Conservation (phyloP, 495 filamentous ascomycete species). For the Cetradonia linearis region DNA sequence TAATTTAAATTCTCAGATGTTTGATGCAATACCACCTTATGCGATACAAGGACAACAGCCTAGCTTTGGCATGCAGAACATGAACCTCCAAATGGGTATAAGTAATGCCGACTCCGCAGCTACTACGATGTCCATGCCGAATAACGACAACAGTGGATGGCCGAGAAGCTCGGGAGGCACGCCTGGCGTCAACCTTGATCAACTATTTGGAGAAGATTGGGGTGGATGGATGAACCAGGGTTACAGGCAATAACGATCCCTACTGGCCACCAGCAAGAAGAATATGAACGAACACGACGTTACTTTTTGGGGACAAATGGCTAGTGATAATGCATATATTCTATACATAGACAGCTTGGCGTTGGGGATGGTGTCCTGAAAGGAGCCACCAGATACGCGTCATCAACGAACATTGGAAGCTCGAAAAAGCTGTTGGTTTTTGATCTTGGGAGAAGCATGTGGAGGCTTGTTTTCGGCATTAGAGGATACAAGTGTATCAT, state of each 20-base stretch:
- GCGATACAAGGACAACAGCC: constrained; percentile 10
- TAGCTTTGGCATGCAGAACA: constrained; percentile 14
- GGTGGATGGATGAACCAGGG: constrained; percentile 26
- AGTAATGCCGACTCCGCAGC: constrained; percentile 3
- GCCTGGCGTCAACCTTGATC: constrained; percentile 17
- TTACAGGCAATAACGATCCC: constrained; percentile 6
- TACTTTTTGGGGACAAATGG: neutral
- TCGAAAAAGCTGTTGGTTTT: neutral
- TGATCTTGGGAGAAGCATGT: neutral
- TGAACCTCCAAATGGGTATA: constrained; percentile 11
- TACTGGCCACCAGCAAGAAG: neutral
- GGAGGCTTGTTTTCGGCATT: neutral
- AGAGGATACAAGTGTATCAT: neutral
- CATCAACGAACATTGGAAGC: neutral
- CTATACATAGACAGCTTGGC: constrained; percentile 1
- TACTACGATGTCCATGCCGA: constrained; percentile 8
- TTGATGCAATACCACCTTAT: constrained; percentile 8
- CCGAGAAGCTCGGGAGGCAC: constrained; percentile 5
- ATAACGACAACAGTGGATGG: constrained; percentile 6
- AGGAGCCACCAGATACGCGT: constrained; percentile 6
- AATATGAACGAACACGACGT: neutral
- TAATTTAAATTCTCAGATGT: constrained; percentile 4
- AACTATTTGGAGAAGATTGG: constrained; percentile 27
- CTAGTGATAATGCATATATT: neutral
- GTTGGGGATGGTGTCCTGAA: neutral